phyloP scores from a whole-genome alignment of 805 yeast species.

The Barnettozyma salicaria region DNA sequence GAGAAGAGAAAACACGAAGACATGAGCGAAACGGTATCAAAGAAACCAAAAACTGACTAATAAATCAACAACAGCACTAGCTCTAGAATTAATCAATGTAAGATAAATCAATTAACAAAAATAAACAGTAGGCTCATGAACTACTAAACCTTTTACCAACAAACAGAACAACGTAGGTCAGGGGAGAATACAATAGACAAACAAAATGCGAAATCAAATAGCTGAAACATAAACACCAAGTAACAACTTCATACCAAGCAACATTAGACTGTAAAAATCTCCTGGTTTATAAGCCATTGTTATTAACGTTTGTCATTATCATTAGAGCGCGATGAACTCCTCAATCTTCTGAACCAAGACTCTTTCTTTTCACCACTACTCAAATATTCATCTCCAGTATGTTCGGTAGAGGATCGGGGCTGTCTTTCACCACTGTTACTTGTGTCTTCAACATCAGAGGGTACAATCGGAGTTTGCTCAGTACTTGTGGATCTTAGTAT shows the following conservation, averaged over 20 bases:
- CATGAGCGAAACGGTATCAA: background rate
- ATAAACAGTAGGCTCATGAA: no score
- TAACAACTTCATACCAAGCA: no score
- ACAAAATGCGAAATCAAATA: no score
- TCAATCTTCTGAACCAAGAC: slow-evolving; percentile 42
- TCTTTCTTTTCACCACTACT: slow-evolving; percentile 29
- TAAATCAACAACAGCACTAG: background rate
- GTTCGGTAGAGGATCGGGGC: background rate
- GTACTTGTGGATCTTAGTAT: slow-evolving; percentile 5
- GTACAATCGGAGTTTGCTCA: slow-evolving; percentile 3
- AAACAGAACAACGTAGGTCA: no score
- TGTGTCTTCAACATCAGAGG: no score
- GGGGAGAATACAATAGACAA: no score
- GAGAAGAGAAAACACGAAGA: slow-evolving; percentile 23
- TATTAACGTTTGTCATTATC: slow-evolving; percentile 1
- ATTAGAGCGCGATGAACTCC: slow-evolving; percentile 31
- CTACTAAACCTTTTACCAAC: no score
- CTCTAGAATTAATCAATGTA: background rate
- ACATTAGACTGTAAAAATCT: no score
- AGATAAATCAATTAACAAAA: no score
- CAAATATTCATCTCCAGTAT: slow-evolving; percentile 8
- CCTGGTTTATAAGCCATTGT: no score
- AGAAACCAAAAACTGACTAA: slow-evolving; percentile 10
- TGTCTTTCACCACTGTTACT: no score
- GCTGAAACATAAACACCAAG: no score